Base-by-base conservation (phyloP, 108 stramenopile species). In the Aurantiochytrium sp. region DNA sequence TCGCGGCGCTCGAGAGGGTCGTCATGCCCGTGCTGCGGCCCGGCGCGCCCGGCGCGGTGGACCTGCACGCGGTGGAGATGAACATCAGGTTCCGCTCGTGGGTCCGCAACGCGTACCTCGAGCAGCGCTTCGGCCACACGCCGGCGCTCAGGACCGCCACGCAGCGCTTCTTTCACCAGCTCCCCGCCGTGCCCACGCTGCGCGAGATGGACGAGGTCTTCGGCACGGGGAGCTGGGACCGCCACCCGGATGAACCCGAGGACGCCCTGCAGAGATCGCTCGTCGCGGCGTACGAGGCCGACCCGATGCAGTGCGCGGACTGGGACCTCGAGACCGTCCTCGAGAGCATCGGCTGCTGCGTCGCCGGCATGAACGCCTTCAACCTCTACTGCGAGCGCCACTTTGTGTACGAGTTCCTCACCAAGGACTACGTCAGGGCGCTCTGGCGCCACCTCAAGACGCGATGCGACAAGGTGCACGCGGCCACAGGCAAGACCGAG, bases 391-490 rank as follows among this genome's bases (percentile, higher is more conserved):
- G 73, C 73, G 73, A 81, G 30, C 73, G 73, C 39, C 39, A 81
- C 45, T 81, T 81, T 24, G 73, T 81, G 36, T 81, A 81, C 73
- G 73, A 81, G 39, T 81, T 81, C 45, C 45, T 81, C 39, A 81
- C 73, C 6, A 41, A 81, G 27, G 73, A 81, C 45, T 81, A 81
- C 45, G 24, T 48, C 73, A 48, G 12, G 6, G 73, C 73, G 17
- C 73, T 81, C 24, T 41, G 24, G 42, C n/a, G 27, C 6, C 73
- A 81, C 45, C 6, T 81, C 36, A 12, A 24, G 45, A 48, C 12
- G 27, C 73, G 45, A 6, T 41, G 42, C 42, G 42, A 81, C 24
- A 30, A 41, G 42, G 30, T 81, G 2, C 27, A 41, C 24, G 45
- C 39, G 21, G 27, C 12, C 12, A 81, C 73, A 6, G 73, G 73